A percentile compares a stretch with the other conserved stretches of the same genome.
These are phyloP conservation scores for Metschnikowia shivogae DNA, from an alignment of 805 yeast species.

Conservation along the genomic window DNA sequence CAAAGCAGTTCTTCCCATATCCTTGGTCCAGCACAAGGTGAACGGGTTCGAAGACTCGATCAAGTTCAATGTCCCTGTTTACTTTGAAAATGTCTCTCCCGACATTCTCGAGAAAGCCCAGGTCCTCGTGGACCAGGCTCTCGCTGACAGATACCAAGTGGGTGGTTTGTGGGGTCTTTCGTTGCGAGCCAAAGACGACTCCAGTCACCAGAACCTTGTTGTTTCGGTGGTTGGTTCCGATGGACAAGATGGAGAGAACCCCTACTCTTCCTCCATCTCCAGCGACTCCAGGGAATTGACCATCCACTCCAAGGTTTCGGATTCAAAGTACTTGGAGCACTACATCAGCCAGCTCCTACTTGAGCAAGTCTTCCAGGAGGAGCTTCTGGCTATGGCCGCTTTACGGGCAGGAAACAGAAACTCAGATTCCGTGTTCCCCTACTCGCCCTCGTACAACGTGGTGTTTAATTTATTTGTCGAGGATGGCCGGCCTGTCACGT, in stretches of 20 bases:
- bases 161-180: conserved; percentile 27
- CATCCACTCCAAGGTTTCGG: conserved; percentile 23
- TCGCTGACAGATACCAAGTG: conserved; percentile 12
- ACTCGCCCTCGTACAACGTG: conserved; percentile 66
- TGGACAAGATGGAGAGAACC: conserved; percentile 9
- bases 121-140: conserved; percentile 26
- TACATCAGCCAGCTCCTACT: conserved; percentile 35
- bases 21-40: conserved; percentile 32
- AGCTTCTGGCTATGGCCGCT: conserved; percentile 28
- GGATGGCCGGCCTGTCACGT: conserved; percentile 57
- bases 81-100: conserved; percentile 34
- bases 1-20: conserved; percentile 56
- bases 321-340: conserved; percentile 28
- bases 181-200: conserved; percentile 15
- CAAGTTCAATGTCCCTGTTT: conserved; percentile 40
- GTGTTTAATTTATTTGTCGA: conserved; percentile 73
- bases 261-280: conserved; percentile 25
- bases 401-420: conserved; percentile 6
- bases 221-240: conserved; percentile 37
- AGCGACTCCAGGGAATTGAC: conserved; percentile 33
- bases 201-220: conserved; percentile 9
- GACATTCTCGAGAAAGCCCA: conserved; percentile 35
- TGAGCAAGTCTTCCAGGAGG: conserved; percentile 38
- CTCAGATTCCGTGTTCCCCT: conserved; percentile 43
- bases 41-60: conserved; percentile 20